These are phyloP conservation scores for Arachis stenosperma DNA, from an alignment of 306 rosid species.

Conservation along the genomic window DNA sequence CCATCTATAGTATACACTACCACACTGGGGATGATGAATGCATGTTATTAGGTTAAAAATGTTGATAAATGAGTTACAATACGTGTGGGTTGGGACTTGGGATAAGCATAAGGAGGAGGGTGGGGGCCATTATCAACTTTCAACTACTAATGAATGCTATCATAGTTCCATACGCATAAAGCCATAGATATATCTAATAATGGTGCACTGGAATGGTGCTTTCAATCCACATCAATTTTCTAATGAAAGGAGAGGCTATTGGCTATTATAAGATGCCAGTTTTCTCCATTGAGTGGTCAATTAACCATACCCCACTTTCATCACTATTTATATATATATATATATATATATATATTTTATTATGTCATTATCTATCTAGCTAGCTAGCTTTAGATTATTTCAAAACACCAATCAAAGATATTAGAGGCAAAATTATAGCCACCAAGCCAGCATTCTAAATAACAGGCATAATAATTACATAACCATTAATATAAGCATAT, in stretches of 20 bases:
- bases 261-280: background rate
- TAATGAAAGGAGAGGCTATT: background rate
- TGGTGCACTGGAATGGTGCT: background rate
- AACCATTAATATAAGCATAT: no score
- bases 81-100: conserved; percentile 8
- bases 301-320: background rate
- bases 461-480: no score
- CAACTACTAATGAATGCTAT: conserved; percentile 14
- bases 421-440: background rate
- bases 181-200: background rate
- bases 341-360: background rate
- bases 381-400: background rate
- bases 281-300: conserved; percentile 1
- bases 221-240: background rate
- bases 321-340: background rate
- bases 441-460: background rate
- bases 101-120: conserved; percentile 10
- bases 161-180: no score
- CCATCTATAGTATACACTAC: no score
- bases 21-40: background rate
- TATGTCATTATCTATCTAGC: conserved; percentile 8
- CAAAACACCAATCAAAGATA: background rate
- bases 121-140: conserved; percentile 22
- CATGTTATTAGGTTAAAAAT: background rate
- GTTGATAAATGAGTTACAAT: background rate